A percentile compares a stretch with the other conserved stretches of the same genome.
Evolutionary conservation across 2,329 filamentous ascomycete genomes (phyloP).

Genomic region (Colletotrichum chlorophyti): DNA sequence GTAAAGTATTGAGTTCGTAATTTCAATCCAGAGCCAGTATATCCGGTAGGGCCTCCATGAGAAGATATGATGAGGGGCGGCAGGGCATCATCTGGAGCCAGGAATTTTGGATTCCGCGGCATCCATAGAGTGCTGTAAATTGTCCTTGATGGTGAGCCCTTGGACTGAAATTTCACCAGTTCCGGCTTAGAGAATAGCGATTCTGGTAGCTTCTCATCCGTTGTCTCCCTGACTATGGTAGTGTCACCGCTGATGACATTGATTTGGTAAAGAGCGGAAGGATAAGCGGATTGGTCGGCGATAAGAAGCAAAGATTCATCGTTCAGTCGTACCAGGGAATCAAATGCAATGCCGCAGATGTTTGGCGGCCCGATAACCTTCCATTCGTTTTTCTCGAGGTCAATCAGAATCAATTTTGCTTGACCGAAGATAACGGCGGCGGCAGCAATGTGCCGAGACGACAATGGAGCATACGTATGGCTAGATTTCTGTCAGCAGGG

Average conservation of each 20-base stretch:
- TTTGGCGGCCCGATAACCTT: conserved; percentile 35
- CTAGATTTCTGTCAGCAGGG: conserved; percentile 35
- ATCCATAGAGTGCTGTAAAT: conserved; percentile 56
- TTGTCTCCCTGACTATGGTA: conserved; percentile 40
- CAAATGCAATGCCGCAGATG: conserved; percentile 38
- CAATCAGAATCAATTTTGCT: conserved; percentile 44
- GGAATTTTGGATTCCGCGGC: conserved; percentile 53
- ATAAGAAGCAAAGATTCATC: conserved; percentile 45
- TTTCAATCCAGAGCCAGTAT: conserved; percentile 49
- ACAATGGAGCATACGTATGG: conserved; percentile 47
- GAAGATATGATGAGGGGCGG: conserved; percentile 57
- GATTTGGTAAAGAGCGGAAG: conserved; percentile 43
- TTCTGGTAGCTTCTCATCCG: conserved; percentile 37
- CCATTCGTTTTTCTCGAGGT: conserved; percentile 41
- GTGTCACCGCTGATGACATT: conserved; percentile 34
- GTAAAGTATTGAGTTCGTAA: conserved; percentile 59
- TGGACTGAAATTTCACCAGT: conserved; percentile 38
- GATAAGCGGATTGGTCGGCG: conserved; percentile 40
- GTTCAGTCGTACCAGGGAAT: conserved; percentile 43
- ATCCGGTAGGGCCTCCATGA: conserved; percentile 59
- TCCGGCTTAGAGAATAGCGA: conserved; percentile 46
- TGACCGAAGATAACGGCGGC: conserved; percentile 39
- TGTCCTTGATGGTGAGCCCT: conserved; percentile 35
- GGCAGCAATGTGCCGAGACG: conserved; percentile 42
- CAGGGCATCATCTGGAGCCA: conserved; percentile 41